A percentile compares a stretch with the other conserved stretches of the same genome.
Conservation (phyloP, 495 filamentous ascomycete genomes). For the Penicilliopsis zonata region DNA sequence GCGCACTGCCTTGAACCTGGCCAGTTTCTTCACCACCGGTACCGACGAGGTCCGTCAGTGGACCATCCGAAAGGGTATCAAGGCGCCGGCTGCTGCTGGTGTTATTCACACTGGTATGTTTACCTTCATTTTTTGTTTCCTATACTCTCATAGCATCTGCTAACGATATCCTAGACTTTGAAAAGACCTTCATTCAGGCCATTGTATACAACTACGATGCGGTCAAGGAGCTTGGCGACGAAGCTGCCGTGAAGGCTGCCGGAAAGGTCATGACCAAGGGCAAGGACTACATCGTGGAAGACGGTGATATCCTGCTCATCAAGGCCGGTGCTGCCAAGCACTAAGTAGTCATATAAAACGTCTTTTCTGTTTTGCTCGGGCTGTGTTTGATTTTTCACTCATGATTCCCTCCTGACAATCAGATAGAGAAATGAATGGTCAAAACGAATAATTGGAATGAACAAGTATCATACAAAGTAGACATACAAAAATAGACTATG, state of each 20-base stretch:
- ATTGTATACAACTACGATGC: constrained; percentile 75
- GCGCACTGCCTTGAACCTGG: constrained; percentile 80
- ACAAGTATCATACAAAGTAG: too few species aligned
- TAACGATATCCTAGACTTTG: constrained; percentile 56
- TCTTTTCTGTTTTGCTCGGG: neutral
- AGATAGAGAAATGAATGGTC: neutral
- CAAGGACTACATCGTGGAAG: constrained; percentile 75
- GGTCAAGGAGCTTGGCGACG: constrained; percentile 79
- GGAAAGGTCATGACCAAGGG: constrained; percentile 98
- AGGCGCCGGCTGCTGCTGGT: constrained; percentile 93
- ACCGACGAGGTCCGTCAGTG: constrained; percentile 96
- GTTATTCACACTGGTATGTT: constrained; percentile 70
- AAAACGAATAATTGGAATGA: too few species aligned
- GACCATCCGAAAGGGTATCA: constrained; percentile 93
- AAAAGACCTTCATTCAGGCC: constrained; percentile 99
- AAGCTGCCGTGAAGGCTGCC: constrained; percentile 76
- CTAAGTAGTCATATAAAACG: constrained; percentile 25
- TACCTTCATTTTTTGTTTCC: neutral
- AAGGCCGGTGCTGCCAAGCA: constrained; percentile 92
- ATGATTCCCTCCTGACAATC: constrained; percentile 1
- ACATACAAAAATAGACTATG: too few species aligned
- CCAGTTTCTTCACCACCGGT: constrained; percentile 95
- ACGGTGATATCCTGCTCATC: constrained; percentile 60
- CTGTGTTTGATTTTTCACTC: constrained; percentile 1
- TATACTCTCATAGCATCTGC: neutral